Evolutionary conservation across 2,329 filamentous ascomycete species (phyloP), one percentile per base, ranked within the genome.

Genomic region (Claviceps fusiformis): DNA sequence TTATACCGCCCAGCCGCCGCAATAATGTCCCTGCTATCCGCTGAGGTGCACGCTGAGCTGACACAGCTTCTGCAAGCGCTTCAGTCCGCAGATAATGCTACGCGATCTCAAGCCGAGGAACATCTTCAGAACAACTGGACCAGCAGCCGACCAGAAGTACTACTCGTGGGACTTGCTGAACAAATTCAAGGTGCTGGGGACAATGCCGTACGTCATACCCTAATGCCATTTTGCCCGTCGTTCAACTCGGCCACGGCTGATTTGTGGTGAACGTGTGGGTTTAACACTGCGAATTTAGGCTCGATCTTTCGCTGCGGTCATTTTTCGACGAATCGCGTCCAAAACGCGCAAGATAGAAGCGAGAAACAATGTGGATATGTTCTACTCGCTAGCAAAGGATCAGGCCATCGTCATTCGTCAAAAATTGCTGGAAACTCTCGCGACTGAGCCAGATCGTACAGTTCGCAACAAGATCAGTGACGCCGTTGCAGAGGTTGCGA

Each of bases 391-490:
- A 54, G 79, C 80, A 60, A 75, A 79, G 57, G 83, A 88, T 41
- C 85, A 93, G 67, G 85, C 86, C 60, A 75, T 82, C 52, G 85
- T 82, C 50, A 95, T 97, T 64, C 83, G 90, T 62, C 80, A 86
- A 64, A 95, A 92, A 70, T 76, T 97, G 56, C 79, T 97, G 46
- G 81, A 91, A 65, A 83, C 82, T 53, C 76, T 96, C 54, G 82
- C 82, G 56, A 77, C 75, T 58, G 93, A 97, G 73, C 75, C 80
- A 27, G 81, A 87, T 59, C 80, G 83, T 58, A 76, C 81, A 44
- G 87, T 95, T 50, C 81, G 93, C 64, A 93, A 95, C 74, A 98
- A 98, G 72, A 87, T 97, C 67, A 93, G 91, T 63, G 93, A 98
- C 72, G 90, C 92, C n/a, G 87, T 97, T 59, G 93, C 93, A 29